A percentile compares a stretch with the other conserved stretches of the same genome.
Evolutionary conservation across 1,139 yeast species (phyloP).

Genomic region (Sugiyamaella neomexicana): DNA sequence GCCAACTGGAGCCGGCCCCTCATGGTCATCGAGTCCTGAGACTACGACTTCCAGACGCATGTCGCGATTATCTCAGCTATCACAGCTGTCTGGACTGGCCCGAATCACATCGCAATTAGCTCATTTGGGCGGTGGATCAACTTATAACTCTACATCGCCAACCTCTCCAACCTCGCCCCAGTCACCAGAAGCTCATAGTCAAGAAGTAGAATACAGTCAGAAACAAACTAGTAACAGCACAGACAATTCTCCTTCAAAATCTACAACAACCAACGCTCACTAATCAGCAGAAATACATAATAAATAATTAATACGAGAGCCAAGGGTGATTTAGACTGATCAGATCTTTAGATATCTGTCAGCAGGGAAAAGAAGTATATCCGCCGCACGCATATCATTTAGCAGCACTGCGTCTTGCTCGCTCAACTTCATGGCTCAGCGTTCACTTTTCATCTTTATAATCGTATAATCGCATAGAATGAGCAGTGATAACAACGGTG

Average conservation of each 20-base stretch:
- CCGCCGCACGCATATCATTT: background rate
- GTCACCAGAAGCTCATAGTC: background rate
- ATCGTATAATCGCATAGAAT: background rate
- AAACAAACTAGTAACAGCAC: no score
- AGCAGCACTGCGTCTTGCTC: no score
- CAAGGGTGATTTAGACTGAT: no score
- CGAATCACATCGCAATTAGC: conserved; percentile 6
- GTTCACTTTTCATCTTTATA: background rate
- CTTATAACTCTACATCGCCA: conserved; percentile 1
- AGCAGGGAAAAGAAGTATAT: no score
- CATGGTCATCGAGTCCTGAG: background rate
- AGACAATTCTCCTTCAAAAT: no score
- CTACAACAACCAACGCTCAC: no score
- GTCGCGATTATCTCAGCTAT: conserved; percentile 13
- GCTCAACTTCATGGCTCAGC: background rate
- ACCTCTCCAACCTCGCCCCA: background rate
- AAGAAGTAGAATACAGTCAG: background rate
- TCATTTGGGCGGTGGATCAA: background rate
- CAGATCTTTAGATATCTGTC: no score
- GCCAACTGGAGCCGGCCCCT: background rate
- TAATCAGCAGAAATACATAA: no score
- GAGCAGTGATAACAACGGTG: conserved; percentile 5
- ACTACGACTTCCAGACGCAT: background rate
- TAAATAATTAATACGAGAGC: no score
- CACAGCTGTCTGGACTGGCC: conserved; percentile 5